phyloP scores from a whole-genome alignment of 345 rosid species.

The Pseudoturritis turrita region DNA sequence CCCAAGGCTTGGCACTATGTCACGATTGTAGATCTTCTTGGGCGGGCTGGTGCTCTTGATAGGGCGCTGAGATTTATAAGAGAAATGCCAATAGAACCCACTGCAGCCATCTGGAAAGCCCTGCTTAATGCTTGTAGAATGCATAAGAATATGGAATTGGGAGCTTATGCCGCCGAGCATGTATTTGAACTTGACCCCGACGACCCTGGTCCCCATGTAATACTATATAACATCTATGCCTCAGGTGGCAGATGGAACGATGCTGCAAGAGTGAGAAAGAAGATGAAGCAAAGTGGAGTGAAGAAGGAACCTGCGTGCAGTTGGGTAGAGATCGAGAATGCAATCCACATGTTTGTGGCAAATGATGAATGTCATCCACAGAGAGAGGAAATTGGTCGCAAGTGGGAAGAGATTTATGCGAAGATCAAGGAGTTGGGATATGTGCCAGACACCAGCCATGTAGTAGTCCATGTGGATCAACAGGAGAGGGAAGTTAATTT shows the following conservation, averaged over 20 bases:
- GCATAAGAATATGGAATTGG: slow-evolving; percentile 57
- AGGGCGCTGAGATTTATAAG: slow-evolving; percentile 43
- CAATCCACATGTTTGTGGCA: slow-evolving; percentile 53
- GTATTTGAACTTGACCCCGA: slow-evolving; percentile 51
- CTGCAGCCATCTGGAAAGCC: slow-evolving; percentile 56
- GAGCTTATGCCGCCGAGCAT: slow-evolving; percentile 52
- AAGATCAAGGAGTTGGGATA: slow-evolving; percentile 63
- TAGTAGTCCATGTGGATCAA: slow-evolving; percentile 49
- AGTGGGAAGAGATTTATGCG: slow-evolving; percentile 44
- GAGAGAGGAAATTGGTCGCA: slow-evolving; percentile 43
- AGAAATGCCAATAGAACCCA: slow-evolving; percentile 54
- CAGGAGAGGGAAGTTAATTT: slow-evolving; percentile 55
- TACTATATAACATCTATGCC: slow-evolving; percentile 61
- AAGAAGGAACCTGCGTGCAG: slow-evolving; percentile 67
- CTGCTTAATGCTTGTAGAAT: slow-evolving; percentile 67
- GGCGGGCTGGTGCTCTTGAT: slow-evolving; percentile 55
- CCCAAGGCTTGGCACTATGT: slow-evolving; percentile 46
- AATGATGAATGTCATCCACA: slow-evolving; percentile 58
- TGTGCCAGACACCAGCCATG: slow-evolving; percentile 55
- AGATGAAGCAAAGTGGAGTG: slow-evolving; percentile 49
- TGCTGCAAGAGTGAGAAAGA: slow-evolving; percentile 54
- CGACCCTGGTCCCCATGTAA: slow-evolving; percentile 51
- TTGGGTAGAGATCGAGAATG: slow-evolving; percentile 60
- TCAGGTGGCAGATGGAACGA: slow-evolving; percentile 55
- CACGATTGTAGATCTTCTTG: slow-evolving; percentile 62